A percentile compares a stretch with the other conserved stretches of the same genome.
phyloP scores from a whole-genome alignment of 176 grass and related monocot genomes.

The Urochloa ruziziensis region DNA sequence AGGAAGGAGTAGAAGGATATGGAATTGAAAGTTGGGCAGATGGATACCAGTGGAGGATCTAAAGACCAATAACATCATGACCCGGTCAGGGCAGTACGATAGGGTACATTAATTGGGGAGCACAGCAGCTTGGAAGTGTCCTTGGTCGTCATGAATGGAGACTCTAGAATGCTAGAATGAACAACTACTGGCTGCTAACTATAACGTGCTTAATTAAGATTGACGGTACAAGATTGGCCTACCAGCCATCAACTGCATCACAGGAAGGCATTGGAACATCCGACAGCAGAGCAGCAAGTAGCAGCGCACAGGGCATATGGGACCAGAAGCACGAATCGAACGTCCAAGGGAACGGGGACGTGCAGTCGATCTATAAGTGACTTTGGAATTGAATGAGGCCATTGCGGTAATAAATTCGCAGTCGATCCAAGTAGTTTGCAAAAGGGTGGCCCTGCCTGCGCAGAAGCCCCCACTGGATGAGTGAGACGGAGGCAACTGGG shows the following conservation, averaged over 20 bases:
- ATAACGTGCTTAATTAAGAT: background rate
- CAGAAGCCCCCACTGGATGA: too few relatives aligned
- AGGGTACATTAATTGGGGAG: background rate
- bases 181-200: background rate
- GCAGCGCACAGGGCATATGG: too few relatives aligned
- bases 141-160: background rate
- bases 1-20: background rate
- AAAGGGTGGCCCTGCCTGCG: too few relatives aligned
- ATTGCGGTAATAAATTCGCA: background rate
- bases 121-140: background rate
- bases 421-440: too few relatives aligned
- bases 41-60: background rate
- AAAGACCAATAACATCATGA: too few relatives aligned
- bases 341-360: too few relatives aligned
- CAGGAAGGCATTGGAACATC: background rate
- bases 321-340: too few relatives aligned
- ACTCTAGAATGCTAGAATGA: background rate
- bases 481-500: too few relatives aligned
- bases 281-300: background rate
- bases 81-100: background rate
- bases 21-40: background rate
- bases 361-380: too few relatives aligned
- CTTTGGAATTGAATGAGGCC: background rate
- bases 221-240: background rate
- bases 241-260: background rate